Percentiles rank a stretch among this genome's conserved stretches.
Evolutionary conservation across 495 filamentous ascomycete genomes (phyloP).

Genomic region (Aspergillus homomorphus): DNA sequence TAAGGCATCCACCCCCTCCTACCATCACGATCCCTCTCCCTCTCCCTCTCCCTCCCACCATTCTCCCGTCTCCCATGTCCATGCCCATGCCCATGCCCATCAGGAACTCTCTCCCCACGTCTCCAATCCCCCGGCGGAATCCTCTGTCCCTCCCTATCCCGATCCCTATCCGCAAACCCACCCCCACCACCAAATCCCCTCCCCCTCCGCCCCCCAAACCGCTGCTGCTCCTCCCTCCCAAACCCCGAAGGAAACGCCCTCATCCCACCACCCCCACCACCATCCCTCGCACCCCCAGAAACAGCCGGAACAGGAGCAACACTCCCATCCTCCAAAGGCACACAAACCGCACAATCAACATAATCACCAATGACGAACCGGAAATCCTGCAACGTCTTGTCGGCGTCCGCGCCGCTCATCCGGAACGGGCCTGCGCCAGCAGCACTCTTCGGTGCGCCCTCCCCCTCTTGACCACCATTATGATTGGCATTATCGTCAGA

Average conservation of each 20-base stretch:
- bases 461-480: slow-evolving; percentile 41
- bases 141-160: slow-evolving; percentile 32
- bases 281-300: slow-evolving; percentile 28
- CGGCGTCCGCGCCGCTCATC: slow-evolving; percentile 49
- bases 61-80: slow-evolving; percentile 5
- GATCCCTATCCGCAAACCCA: slow-evolving; percentile 31
- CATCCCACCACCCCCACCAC: slow-evolving; percentile 36
- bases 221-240: slow-evolving; percentile 41
- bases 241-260: slow-evolving; percentile 35
- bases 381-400: slow-evolving; percentile 70
- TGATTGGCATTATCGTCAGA: slow-evolving; percentile 13
- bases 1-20: slow-evolving; percentile 47
- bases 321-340: slow-evolving; percentile 69
- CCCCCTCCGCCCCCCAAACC: slow-evolving; percentile 38
- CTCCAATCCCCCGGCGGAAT: slow-evolving; percentile 43
- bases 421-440: slow-evolving; percentile 28
- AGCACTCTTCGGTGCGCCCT: slow-evolving; percentile 8
- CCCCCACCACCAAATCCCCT: slow-evolving; percentile 32
- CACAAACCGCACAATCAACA: slow-evolving; percentile 74
- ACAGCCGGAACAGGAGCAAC: slow-evolving; percentile 54
- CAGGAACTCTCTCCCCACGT: slow-evolving; percentile 43
- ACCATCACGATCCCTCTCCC: slow-evolving; percentile 25
- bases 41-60: slow-evolving; percentile 15
- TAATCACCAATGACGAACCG: slow-evolving; percentile 88
- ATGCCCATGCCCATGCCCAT: slow-evolving; percentile 18